phyloP scores from a whole-genome alignment of 768 basidiomycete genomes.

The Hericium erinaceus region DNA sequence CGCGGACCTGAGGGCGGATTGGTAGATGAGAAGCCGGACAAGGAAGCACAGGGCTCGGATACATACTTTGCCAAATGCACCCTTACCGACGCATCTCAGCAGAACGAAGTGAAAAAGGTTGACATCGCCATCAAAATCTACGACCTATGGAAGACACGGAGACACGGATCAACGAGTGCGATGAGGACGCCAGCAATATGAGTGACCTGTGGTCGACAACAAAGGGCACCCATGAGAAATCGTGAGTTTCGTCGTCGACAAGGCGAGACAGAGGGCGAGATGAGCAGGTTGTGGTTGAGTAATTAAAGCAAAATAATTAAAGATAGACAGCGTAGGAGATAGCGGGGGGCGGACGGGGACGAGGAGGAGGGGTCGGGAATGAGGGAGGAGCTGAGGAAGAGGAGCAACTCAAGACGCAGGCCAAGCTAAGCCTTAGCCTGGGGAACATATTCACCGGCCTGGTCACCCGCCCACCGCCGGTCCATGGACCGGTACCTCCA shows the following conservation, averaged over 20 bases:
- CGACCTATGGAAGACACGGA: slow-evolving; percentile 43
- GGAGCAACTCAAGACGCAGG: neutral
- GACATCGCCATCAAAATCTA: slow-evolving; percentile 92
- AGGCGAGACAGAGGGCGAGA: neutral
- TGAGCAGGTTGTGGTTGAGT: slow-evolving; percentile 1
- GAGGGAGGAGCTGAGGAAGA: neutral
- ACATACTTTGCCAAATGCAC: slow-evolving; percentile 92
- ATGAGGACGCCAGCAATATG: neutral
- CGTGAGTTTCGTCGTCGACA: neutral
- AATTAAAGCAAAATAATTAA: slow-evolving; percentile 2
- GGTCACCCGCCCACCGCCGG: too few relatives aligned
- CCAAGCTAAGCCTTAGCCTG: too few relatives aligned
- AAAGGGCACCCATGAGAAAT: slow-evolving; percentile 65
- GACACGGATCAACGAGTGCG: neutral
- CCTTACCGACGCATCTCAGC: slow-evolving; percentile 93
- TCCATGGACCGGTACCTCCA: neutral
- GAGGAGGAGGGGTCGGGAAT: slow-evolving; percentile 1
- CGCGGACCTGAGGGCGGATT: slow-evolving; percentile 65
- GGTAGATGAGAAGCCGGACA: slow-evolving; percentile 2
- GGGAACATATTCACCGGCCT: too few relatives aligned
- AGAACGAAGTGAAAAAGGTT: slow-evolving; percentile 97
- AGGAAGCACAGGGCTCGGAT: slow-evolving; percentile 6
- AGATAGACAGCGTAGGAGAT: slow-evolving; percentile 7
- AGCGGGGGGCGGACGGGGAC: slow-evolving; percentile 4
- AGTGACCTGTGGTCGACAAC: slow-evolving; percentile 71